Evolutionary conservation across 805 yeast species (phyloP), one percentile per base, ranked within the genome.

Genomic region (Cyberlindnera suaveolens): DNA sequence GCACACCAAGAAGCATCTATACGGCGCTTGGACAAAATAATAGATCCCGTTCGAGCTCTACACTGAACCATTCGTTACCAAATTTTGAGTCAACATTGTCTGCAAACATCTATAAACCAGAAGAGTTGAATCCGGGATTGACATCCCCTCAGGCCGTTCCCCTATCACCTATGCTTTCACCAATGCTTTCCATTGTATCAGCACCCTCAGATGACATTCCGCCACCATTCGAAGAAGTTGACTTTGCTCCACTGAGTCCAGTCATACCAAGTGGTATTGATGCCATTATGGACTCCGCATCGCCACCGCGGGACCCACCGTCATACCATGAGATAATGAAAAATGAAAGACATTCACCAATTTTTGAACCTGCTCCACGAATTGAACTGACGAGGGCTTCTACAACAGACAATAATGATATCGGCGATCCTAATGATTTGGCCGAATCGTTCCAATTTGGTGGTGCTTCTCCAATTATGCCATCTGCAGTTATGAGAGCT

Each of bases 131-230:
- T 5, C 58, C 68, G 5, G 75, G 67, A 41, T 19, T 38, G n/a
- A 64, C 72, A 27, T 79, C 86, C 1, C 84, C 85, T 1, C 89
- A 79, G 47, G 88, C 86, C 4, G 56, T 72, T 37, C 87, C 87
- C 3, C 63, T 68, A 19, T 75, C 83, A 1, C 80, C 81, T 6
- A 51, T 77, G 16, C 48, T 63, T 3, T 67, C 77, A 2, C 58
- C 76, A 6, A 60, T 62, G 10, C 75, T 9, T 64, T 85, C 40
- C 65, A 19, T 44, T 26, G 16, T 29, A 4, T 69, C 50, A 85
- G 84, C 15, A 70, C 79, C 5, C 53, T 67, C 31, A 77, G 77
- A 36, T 15, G 19, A 17, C 15, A 38, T 44, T 33, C 87, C 87
- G 4, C 88, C 87, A 1, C 76, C 85, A 5, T 81, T 82, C 48